Evolutionary conservation across 2,329 filamentous ascomycete genomes (phyloP).

Genomic region (Moelleriella libera): DNA sequence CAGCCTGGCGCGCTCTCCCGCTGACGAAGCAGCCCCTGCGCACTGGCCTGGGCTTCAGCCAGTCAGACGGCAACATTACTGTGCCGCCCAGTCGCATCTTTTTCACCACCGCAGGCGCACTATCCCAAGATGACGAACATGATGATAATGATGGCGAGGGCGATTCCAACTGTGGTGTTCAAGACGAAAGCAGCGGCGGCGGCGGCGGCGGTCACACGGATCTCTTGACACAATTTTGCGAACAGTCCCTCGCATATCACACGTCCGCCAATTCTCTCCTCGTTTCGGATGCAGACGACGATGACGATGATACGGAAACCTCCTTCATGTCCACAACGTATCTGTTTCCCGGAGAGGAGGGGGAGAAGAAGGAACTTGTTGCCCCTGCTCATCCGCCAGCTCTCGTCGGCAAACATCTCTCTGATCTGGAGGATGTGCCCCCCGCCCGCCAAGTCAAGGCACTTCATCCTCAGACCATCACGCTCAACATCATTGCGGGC

Average conservation of each 20-base stretch:
- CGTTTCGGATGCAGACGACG: constrained; percentile 23
- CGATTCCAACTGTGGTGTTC: no score
- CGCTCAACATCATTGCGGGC: constrained; percentile 68
- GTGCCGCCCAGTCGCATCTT: constrained; percentile 23
- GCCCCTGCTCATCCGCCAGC: constrained; percentile 6
- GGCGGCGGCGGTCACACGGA: constrained; percentile 8
- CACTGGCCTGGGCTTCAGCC: constrained; percentile 33
- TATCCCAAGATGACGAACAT: no score
- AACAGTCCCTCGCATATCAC: constrained; percentile 63
- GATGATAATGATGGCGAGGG: no score
- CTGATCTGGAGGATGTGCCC: constrained; percentile 57
- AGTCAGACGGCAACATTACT: constrained; percentile 22
- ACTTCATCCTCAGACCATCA: constrained; percentile 67
- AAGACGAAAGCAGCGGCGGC: no score
- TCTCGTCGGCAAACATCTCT: constrained; percentile 16
- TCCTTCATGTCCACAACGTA: constrained; percentile 9
- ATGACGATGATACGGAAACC: constrained; percentile 10
- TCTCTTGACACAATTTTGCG: constrained; percentile 52
- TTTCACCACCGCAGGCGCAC: constrained; percentile 28
- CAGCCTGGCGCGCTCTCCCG: constrained; percentile 41
- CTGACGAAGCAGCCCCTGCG: constrained; percentile 29
- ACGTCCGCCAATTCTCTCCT: constrained; percentile 43
- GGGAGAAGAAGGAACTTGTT: background rate
- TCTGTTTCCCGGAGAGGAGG: background rate
- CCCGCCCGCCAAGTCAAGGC: constrained; percentile 47